phyloP scores from a whole-genome alignment of 129 eudicot genomes.

The Heracleum sosnowskyi region DNA sequence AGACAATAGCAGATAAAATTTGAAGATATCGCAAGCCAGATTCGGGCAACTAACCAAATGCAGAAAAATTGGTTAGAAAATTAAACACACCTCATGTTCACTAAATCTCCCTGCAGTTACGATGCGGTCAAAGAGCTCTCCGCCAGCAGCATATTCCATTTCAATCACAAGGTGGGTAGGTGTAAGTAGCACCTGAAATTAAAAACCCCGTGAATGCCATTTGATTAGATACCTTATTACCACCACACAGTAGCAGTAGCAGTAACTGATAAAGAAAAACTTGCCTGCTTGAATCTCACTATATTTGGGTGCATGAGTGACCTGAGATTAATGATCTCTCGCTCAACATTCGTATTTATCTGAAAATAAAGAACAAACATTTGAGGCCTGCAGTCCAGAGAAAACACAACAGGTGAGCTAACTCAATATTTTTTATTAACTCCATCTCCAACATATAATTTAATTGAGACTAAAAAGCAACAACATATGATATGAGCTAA shows the following conservation, averaged over 20 bases:
- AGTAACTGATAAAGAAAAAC: neutral
- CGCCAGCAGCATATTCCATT: conserved; percentile 97
- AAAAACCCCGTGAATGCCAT: neutral
- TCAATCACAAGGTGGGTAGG: conserved; percentile 90
- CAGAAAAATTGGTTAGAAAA: neutral
- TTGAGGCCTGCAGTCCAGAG: neutral
- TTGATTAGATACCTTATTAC: neutral
- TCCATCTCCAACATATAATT: conserved; percentile 38
- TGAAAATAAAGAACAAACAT: conserved; percentile 22
- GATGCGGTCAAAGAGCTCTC: conserved; percentile 86
- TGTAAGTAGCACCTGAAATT: conserved; percentile 59
- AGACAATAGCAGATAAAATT: neutral
- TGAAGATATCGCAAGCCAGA: neutral
- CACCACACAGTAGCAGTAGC: neutral
- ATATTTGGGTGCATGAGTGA: neutral
- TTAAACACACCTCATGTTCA: conserved; percentile 66
- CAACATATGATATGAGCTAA: no score
- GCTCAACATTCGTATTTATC: conserved; percentile 86
- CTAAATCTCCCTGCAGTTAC: conserved; percentile 89
- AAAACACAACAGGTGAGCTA: neutral
- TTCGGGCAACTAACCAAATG: neutral
- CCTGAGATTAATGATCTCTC: conserved; percentile 68
- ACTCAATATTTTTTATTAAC: no score
- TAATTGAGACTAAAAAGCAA: no score
- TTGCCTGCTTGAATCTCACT: conserved; percentile 45